Base-by-base conservation (phyloP, 495 filamentous ascomycete genomes). In the Xylaria grammica region DNA sequence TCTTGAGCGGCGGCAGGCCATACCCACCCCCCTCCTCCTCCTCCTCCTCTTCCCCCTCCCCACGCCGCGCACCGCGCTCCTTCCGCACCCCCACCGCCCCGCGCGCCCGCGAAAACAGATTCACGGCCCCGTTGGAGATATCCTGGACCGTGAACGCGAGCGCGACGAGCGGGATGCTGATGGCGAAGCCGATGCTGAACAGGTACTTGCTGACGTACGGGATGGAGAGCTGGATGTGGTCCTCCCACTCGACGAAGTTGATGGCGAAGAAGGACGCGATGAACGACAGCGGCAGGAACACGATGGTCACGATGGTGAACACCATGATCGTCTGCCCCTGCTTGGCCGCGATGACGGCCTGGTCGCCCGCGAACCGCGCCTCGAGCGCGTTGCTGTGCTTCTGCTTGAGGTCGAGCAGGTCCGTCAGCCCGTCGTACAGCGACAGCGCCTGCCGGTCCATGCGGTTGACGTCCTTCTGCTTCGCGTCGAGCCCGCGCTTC, bases 261-360 rank as follows among this genome's bases (percentile, higher is more conserved):
- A 91, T 89, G 0, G 87, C 84, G 73, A 90, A 90, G 50, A 91
- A 84, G 1, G 85, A 83, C 0, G 86, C 82, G 63, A 91, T 89
- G 70, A 91, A 91, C 4, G 82, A 85, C 56, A 90, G 71, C 0
- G 88, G 88, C 4, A 91, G 75, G 77, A 90, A 90, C 32, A 90
- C 72, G 50, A 89, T 89, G 0, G 87, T 90, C 7, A 90, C 88
- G 63, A 90, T 86, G 6, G 89, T 92, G 65, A 91, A 91, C 8
- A 91, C 84, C 82, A 92, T 87, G 62, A 91, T 87, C 4, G 87
- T 90, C 66, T 90, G 87, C n/a, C 84, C 82, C 68, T 92, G 89
- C n/a, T 82, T 76, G 0, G 84, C 85, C 0, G 88, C 89, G 2
- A 84, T 85, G 1, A 84, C 81, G 1, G 88, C 87, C 66, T 90